These are phyloP conservation scores for Borovskyia barvae DNA, from an alignment of 208 protist species.

Conservation along the genomic window DNA sequence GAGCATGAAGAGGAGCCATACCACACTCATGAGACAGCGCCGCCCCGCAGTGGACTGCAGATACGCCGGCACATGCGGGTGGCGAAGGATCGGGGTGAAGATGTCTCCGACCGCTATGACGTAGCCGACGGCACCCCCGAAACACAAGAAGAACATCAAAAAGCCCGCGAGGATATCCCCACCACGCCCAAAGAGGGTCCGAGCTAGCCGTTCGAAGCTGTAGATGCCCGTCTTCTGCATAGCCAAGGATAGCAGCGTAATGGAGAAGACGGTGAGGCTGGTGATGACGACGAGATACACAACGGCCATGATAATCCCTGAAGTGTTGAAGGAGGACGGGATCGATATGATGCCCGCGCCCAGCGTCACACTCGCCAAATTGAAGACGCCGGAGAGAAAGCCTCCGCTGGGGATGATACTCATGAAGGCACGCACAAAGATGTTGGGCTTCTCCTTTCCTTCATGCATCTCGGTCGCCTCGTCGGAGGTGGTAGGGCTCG, in stretches of 20 bases:
- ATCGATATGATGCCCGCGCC: conserved; percentile 71
- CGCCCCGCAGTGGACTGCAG: conserved; percentile 27
- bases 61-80: conserved; percentile 27
- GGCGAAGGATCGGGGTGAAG: conserved; percentile 24
- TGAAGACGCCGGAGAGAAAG: conserved; percentile 41
- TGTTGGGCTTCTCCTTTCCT: neutral
- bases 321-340: conserved; percentile 51
- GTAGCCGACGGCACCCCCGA: conserved; percentile 51
- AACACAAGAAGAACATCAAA: conserved; percentile 60
- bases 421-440: conserved; percentile 14
- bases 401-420: conserved; percentile 46
- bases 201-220: conserved; percentile 47
- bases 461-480: too few species aligned
- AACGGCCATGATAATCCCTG: conserved; percentile 52
- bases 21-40: conserved; percentile 28
- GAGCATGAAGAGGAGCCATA: conserved; percentile 66
- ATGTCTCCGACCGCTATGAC: conserved; percentile 47
- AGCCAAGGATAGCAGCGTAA: conserved; percentile 47
- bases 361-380: conserved; percentile 53
- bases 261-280: conserved; percentile 52
- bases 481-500: neutral
- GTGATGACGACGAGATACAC: conserved; percentile 62
- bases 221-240: conserved; percentile 52
- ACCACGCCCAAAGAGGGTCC: conserved; percentile 48
- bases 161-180: conserved; percentile 48